phyloP scores from a whole-genome alignment of 1,284 basidiomycete genomes.

The Leucoagaricus sp. region DNA sequence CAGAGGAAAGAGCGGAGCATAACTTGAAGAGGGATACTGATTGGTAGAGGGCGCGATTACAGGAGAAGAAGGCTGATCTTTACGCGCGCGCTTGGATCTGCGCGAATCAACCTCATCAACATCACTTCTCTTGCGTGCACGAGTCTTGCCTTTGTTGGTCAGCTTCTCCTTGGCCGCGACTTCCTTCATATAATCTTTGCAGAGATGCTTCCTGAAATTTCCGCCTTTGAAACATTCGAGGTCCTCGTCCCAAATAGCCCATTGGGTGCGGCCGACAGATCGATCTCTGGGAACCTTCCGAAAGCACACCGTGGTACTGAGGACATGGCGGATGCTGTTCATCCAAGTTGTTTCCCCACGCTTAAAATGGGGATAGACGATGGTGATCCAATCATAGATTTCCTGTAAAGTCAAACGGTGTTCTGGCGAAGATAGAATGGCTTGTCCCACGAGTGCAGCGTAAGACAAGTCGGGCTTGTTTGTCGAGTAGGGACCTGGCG shows the following conservation, averaged over 20 bases:
- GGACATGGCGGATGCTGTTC: conserved; percentile 87
- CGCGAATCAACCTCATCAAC: conserved; percentile 40
- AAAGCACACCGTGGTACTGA: conserved; percentile 82
- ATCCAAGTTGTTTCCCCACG: conserved; percentile 95
- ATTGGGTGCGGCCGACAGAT: conserved; percentile 68
- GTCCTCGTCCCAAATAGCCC: conserved; percentile 77
- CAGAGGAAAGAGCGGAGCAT: conserved; percentile 45
- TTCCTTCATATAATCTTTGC: conserved; percentile 58
- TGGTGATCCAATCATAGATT: conserved; percentile 95
- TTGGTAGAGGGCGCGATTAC: conserved; percentile 1
- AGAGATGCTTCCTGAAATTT: conserved; percentile 69
- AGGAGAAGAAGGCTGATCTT: conserved; percentile 23
- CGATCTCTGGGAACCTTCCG: conserved; percentile 69
- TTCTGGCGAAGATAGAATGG: conserved; percentile 82
- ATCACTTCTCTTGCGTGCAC: conserved; percentile 37
- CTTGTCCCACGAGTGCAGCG: conserved; percentile 94
- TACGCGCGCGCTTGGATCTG: conserved; percentile 54
- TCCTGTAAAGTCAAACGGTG: conserved; percentile 91
- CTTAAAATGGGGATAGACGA: conserved; percentile 92
- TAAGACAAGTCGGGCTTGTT: conserved; percentile 87
- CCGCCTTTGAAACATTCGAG: conserved; percentile 70
- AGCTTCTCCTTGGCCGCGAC: conserved; percentile 43
- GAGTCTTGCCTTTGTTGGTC: conserved; percentile 34
- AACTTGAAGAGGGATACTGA: conserved; percentile 8
- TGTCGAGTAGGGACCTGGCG: conserved; percentile 78